Evolutionary conservation across 257 asterid species (phyloP).

Genomic region (Plantago ovata): DNA sequence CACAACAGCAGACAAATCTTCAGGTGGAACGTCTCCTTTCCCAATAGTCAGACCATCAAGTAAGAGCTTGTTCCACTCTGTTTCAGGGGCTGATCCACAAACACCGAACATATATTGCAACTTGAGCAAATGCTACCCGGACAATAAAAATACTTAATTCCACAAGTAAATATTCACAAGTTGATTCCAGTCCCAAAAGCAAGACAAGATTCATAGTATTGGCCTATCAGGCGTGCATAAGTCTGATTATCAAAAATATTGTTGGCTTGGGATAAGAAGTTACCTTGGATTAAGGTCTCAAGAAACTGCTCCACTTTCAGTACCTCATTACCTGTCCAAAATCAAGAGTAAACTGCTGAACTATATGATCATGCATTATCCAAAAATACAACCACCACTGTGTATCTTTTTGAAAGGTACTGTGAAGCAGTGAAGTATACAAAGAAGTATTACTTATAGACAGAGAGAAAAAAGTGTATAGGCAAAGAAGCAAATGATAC

Average conservation of each 20-base stretch:
- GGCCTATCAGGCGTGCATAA: too few relatives aligned
- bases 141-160: not conserved
- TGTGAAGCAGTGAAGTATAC: too few relatives aligned
- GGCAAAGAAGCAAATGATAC: not conserved
- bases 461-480: not conserved
- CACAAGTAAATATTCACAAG: not conserved
- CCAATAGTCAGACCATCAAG: constrained; percentile 65
- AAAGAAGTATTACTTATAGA: not conserved
- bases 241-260: constrained; percentile 10
- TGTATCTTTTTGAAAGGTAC: not conserved
- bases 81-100: constrained; percentile 63
- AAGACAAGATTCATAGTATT: too few relatives aligned
- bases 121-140: not conserved
- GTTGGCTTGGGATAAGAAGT: constrained; percentile 6
- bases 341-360: constrained; percentile 20
- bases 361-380: not conserved
- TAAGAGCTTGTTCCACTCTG: constrained; percentile 79
- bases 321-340: constrained; percentile 63
- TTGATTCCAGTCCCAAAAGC: too few relatives aligned
- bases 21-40: constrained; percentile 69
- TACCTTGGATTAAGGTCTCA: constrained; percentile 84
- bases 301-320: constrained; percentile 77
- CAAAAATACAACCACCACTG: not conserved
- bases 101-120: constrained; percentile 7
- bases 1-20: constrained; percentile 58